Evolutionary conservation across 257 asterid genomes (phyloP).

Genomic region (Verbascum thapsus): DNA sequence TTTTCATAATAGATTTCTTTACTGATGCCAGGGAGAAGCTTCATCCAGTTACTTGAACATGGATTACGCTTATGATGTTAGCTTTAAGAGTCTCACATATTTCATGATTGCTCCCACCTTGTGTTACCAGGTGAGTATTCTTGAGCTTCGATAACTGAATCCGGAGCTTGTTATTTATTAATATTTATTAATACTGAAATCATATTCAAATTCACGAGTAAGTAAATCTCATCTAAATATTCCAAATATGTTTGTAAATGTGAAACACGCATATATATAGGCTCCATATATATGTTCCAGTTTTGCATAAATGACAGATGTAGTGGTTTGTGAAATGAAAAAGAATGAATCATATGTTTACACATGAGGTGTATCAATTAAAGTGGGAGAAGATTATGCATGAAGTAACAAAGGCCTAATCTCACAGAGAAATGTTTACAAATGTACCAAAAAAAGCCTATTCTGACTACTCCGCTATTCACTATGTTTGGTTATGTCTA

Average conservation of each 20-base stretch:
- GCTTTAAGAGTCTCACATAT: constrained; percentile 77
- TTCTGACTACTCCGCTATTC: too few species aligned
- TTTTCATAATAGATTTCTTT: constrained; percentile 19
- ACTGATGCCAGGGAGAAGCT: constrained; percentile 54
- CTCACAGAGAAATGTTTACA: too few species aligned
- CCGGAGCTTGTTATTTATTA: constrained; percentile 12
- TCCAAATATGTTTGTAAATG: background rate
- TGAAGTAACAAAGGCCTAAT: constrained; percentile 8
- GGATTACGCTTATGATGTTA: constrained; percentile 59
- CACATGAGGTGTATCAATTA: constrained; percentile 8
- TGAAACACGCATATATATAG: background rate
- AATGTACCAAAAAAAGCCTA: too few species aligned
- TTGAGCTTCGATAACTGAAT: background rate
- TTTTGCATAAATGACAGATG: constrained; percentile 14
- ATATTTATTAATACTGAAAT: constrained; percentile 7
- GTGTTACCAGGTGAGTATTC: constrained; percentile 82
- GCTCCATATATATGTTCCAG: background rate
- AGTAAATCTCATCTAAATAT: constrained; percentile 7
- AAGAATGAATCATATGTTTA: background rate
- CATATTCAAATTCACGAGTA: constrained; percentile 12
- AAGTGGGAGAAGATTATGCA: constrained; percentile 6
- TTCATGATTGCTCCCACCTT: constrained; percentile 96
- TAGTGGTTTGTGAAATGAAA: constrained; percentile 6
- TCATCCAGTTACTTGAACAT: constrained; percentile 53
- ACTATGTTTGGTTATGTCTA: too few species aligned